phyloP scores from a whole-genome alignment of 2,329 filamentous ascomycete species.

The Lecanoromycetidae sp. region DNA sequence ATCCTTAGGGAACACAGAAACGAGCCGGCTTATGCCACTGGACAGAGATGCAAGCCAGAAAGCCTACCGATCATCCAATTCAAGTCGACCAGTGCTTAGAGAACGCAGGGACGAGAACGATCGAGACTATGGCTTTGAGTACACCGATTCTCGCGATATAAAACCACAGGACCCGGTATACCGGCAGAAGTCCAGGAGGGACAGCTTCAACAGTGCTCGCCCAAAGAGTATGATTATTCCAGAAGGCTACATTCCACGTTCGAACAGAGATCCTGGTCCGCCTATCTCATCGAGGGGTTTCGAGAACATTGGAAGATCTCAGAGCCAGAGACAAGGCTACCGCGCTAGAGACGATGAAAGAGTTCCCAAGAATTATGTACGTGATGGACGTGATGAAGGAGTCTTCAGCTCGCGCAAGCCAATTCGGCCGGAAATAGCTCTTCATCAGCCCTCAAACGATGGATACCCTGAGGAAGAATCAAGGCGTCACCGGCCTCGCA shows the following conservation, averaged over 20 bases:
- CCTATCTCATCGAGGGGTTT: slow-evolving; percentile 29
- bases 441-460: slow-evolving; percentile 38
- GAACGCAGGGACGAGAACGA: slow-evolving; percentile 26
- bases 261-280: slow-evolving; percentile 25
- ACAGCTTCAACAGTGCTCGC: slow-evolving; percentile 26
- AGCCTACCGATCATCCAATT: slow-evolving; percentile 20
- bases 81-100: slow-evolving; percentile 21
- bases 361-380: slow-evolving; percentile 19
- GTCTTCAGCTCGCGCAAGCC: slow-evolving; percentile 26
- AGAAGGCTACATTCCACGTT: slow-evolving; percentile 24
- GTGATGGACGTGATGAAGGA: slow-evolving; percentile 32
- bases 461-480: slow-evolving; percentile 34
- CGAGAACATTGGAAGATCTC: slow-evolving; percentile 22
- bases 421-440: slow-evolving; percentile 29
- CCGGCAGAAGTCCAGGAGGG: slow-evolving; percentile 21
- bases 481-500: slow-evolving; percentile 26
- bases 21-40: slow-evolving; percentile 22
- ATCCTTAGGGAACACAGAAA: slow-evolving; percentile 28
- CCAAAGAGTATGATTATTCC: slow-evolving; percentile 31
- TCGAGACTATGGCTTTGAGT: slow-evolving; percentile 34
- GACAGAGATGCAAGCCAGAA: slow-evolving; percentile 19
- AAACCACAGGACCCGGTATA: slow-evolving; percentile 35
- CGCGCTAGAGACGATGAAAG: slow-evolving; percentile 16
- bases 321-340: slow-evolving; percentile 23
- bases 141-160: slow-evolving; percentile 36